Conservation (phyloP, 768 basidiomycete genomes). For the Trametes cinnabarina region DNA sequence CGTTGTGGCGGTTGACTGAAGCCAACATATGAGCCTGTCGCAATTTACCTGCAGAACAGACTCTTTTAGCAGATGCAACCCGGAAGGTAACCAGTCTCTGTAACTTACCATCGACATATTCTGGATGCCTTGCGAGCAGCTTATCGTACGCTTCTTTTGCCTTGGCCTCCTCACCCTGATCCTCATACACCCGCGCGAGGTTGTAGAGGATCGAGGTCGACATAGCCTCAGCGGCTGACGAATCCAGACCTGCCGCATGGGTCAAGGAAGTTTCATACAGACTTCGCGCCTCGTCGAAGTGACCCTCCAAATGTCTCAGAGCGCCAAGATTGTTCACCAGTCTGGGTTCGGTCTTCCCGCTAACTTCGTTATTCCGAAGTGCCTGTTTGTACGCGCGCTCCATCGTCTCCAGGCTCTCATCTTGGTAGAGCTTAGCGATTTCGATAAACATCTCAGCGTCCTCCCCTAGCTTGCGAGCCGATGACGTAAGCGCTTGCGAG, state of each 20-base stretch:
- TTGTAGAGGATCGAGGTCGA: slow-evolving; percentile 89
- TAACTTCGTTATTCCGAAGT: slow-evolving; percentile 54
- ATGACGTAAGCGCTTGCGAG: slow-evolving; percentile 19
- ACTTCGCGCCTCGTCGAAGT: slow-evolving; percentile 50
- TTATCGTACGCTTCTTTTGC: slow-evolving; percentile 89
- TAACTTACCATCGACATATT: slow-evolving; percentile 90
- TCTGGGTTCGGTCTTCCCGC: slow-evolving; percentile 53
- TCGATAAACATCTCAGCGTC: slow-evolving; percentile 91
- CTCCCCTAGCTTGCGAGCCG: slow-evolving; percentile 57
- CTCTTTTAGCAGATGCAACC: neutral
- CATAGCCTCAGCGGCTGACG: slow-evolving; percentile 60
- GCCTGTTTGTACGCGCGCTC: slow-evolving; percentile 74
- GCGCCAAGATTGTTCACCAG: slow-evolving; percentile 81
- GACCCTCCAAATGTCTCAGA: slow-evolving; percentile 68
- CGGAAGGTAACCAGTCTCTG: neutral
- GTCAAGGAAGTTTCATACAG: slow-evolving; percentile 77
- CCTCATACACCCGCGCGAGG: slow-evolving; percentile 88
- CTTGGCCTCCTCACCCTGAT: slow-evolving; percentile 64
- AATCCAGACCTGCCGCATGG: slow-evolving; percentile 44
- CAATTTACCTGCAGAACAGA: slow-evolving; percentile 69
- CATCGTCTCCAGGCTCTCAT: slow-evolving; percentile 72
- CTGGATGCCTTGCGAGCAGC: slow-evolving; percentile 85
- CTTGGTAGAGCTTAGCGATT: slow-evolving; percentile 86
- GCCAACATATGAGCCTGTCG: slow-evolving; percentile 83
- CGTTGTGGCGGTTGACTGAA: slow-evolving; percentile 65